These are phyloP conservation scores for Chenopodium quinoa DNA, from an alignment of 148 eudicot genomes.

Conservation along the genomic window DNA sequence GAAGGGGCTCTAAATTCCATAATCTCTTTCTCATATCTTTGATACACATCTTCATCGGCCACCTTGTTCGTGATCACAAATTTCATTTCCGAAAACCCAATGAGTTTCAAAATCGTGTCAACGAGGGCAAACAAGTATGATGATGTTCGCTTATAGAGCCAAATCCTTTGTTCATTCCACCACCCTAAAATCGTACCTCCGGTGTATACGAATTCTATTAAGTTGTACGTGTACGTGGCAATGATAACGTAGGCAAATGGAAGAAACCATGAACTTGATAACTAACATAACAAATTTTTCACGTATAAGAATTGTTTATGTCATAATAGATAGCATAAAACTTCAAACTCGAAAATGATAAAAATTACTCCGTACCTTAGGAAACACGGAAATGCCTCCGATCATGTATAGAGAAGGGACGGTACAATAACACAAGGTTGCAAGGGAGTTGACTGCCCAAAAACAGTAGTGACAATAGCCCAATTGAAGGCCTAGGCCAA, in stretches of 20 bases:
- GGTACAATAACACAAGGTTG: conserved; percentile 48
- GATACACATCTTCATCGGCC: conserved; percentile 36
- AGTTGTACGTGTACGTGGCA: conserved; percentile 37
- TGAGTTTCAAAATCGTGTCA: conserved; percentile 38
- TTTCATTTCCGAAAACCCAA: conserved; percentile 45
- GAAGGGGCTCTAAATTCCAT: conserved; percentile 75
- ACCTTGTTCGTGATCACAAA: conserved; percentile 64
- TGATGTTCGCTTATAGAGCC: conserved; percentile 76
- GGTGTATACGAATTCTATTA: conserved; percentile 47
- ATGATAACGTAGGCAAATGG: conserved; percentile 56
- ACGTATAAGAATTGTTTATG: not conserved
- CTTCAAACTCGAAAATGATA: not conserved
- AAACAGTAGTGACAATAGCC: conserved; percentile 45
- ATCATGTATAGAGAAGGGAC: conserved; percentile 74
- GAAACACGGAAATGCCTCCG: conserved; percentile 53
- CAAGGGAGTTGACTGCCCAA: conserved; percentile 61
- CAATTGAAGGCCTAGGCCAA: conserved; percentile 44
- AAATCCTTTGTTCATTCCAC: conserved; percentile 92
- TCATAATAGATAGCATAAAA: not conserved
- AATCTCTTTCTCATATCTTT: conserved; percentile 55
- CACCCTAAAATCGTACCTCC: conserved; percentile 66
- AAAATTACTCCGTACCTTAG: conserved; percentile 46
- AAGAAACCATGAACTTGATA: conserved; percentile 62
- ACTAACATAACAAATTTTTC: conserved; percentile 26
- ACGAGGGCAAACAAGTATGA: conserved; percentile 62